Percentiles rank a stretch among this genome's conserved stretches.
Evolutionary conservation across 108 stramenopile species (phyloP).

Genomic region (Fistulifera pelliculosa): DNA sequence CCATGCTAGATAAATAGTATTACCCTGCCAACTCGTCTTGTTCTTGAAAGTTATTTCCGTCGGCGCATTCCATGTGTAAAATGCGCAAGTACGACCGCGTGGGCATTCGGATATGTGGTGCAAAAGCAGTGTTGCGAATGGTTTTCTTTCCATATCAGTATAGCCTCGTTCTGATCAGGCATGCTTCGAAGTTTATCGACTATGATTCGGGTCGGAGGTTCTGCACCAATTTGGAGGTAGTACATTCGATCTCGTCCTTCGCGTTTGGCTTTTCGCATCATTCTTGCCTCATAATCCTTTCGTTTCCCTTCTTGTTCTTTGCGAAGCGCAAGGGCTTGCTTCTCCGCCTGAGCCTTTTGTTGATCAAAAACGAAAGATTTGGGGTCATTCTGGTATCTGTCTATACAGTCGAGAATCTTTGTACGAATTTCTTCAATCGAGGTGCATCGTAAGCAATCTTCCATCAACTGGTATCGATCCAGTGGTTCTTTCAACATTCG

Average conservation of each 20-base stretch:
- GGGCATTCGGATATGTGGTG: slow-evolving; percentile 68
- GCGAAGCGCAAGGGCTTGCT: slow-evolving; percentile 59
- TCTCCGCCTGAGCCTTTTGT: slow-evolving; percentile 56
- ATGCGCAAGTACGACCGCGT: slow-evolving; percentile 81
- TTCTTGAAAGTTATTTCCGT: slow-evolving; percentile 34
- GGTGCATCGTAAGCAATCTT: slow-evolving; percentile 64
- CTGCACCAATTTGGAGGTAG: slow-evolving; percentile 75
- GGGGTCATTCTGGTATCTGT: slow-evolving; percentile 44
- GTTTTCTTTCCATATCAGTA: slow-evolving; percentile 66
- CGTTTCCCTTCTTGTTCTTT: slow-evolving; percentile 75
- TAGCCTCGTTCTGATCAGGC: slow-evolving; percentile 32
- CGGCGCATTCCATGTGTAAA: slow-evolving; percentile 67
- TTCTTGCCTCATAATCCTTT: slow-evolving; percentile 80
- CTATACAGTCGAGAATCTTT: slow-evolving; percentile 10
- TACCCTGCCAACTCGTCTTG: slow-evolving; percentile 38
- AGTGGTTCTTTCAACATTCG: slow-evolving; percentile 71
- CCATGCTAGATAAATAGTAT: no score
- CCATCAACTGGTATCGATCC: slow-evolving; percentile 73
- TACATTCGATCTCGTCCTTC: slow-evolving; percentile 68
- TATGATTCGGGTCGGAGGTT: slow-evolving; percentile 48
- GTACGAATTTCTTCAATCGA: slow-evolving; percentile 31
- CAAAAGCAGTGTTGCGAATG: slow-evolving; percentile 84
- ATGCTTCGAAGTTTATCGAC: slow-evolving; percentile 39
- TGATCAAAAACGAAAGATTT: slow-evolving; percentile 63
- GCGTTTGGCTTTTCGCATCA: slow-evolving; percentile 92